Evolutionary conservation across 495 filamentous ascomycete genomes (phyloP), one percentile per base, ranked within the genome.

Genomic region (Hamigera avellanea): DNA sequence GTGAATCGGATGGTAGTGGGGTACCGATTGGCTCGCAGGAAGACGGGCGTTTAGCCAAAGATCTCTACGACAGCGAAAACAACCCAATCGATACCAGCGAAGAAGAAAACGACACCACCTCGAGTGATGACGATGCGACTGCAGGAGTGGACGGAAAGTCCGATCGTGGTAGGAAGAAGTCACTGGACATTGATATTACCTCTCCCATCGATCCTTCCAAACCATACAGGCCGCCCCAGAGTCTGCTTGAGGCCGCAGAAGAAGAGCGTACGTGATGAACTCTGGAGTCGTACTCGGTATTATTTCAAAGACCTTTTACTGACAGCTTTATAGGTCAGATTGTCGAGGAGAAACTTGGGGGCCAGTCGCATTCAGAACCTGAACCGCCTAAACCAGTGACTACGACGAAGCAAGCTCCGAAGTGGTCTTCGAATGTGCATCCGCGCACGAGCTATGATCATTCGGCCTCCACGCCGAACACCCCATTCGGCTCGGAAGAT

Each of bases 401-500:
- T 32, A 14, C 30, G 8, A 17, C 9, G 13, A 17, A 32, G 8
- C n/a, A 15, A 12, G 15, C 2, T 8, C 45, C 46, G 18, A 76
- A 70, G 41, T 84, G 75, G 40, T 59, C 74, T 13, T n/a, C n/a
- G n/a, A 72, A 75, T 2, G 76, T 95, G 8, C 89, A 89, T 56
- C 91, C 86, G 1, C 70, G 70, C 16, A 89, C 81, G 8, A 86
- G 75, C 45, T 93, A 80, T 50, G 89, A 95, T 43, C 58, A 63
- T 19, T 67, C 73, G 4, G 61, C 70, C 13, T 86, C 84, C 0
- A 78, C 74, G 2, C 59, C 70, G 3, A 78, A 78, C 17, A 94
- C 86, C 1, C 86, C 89, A 1, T 70, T 86, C 26, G 80, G 80
- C 37, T 91, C 87, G 6, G 91, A 95, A 35, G 76, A 83, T 13